Conservation (phyloP, 345 rosid genomes). For the Lepidium aucheri region DNA sequence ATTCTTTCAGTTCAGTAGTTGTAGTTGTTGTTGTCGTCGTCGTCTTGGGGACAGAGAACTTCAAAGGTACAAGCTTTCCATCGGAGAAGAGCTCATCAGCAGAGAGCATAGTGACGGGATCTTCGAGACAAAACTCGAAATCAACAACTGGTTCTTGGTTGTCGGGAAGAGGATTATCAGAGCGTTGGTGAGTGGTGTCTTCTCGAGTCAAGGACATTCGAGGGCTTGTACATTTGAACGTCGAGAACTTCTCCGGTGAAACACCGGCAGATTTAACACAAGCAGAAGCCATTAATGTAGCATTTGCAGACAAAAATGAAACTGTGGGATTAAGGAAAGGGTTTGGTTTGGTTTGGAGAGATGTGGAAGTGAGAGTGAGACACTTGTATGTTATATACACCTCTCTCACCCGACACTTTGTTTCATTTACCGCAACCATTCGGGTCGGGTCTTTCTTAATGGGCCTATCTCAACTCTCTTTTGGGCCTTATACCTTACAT, state of each 20-base stretch:
- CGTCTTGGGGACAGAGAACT: constrained; percentile 23
- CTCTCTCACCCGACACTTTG: background rate
- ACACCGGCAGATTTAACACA: constrained; percentile 59
- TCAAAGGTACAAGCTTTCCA: constrained; percentile 70
- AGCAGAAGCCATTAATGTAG: constrained; percentile 63
- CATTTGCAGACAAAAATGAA: background rate
- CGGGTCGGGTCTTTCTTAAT: background rate
- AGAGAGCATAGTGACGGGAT: constrained; percentile 78
- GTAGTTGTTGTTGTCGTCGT: constrained; percentile 23
- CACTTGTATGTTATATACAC: constrained; percentile 11
- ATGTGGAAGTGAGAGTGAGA: constrained; percentile 15
- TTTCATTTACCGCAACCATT: background rate
- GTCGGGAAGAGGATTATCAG: constrained; percentile 7
- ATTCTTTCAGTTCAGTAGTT: constrained; percentile 21
- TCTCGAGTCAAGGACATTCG: constrained; percentile 51
- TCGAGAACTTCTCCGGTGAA: constrained; percentile 49
- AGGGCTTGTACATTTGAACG: constrained; percentile 56
- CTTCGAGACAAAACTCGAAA: constrained; percentile 83
- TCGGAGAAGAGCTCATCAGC: constrained; percentile 91
- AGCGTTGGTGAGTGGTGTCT: constrained; percentile 32
- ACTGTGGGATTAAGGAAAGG: background rate
- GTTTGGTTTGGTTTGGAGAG: constrained; percentile 5
- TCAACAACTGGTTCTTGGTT: constrained; percentile 37
- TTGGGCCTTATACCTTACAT: background rate
- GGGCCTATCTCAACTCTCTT: background rate